Base-by-base conservation (phyloP, 2,329 filamentous ascomycete genomes). In the Coniochaeta hoffmannii region DNA sequence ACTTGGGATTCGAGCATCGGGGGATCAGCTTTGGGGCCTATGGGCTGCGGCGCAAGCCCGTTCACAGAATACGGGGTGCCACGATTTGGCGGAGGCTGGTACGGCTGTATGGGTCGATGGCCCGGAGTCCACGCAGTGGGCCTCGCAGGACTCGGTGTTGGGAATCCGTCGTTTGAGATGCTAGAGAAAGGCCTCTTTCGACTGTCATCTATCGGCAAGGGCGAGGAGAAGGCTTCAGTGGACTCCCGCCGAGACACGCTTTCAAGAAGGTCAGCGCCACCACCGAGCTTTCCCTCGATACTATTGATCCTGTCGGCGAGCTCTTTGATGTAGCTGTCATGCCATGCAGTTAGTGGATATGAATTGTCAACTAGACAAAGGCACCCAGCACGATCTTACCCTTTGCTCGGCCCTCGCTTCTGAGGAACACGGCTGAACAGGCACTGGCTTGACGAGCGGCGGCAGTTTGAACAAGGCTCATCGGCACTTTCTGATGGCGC, bases 321-420 rank as follows among this genome's bases (percentile, higher is more conserved):
- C 69, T 96, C 90, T 68, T 95, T 96, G 68, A 96, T 96, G 64
- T 96, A 96, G 15, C 86, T 89, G 64, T 46, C 22, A 28, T 15
- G 22, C 12, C 36, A 22, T 6, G 22, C 12, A 11, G 15, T 46
- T 28, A 46, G 41, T 19, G 32, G 34, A 30, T 57, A 53, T 58
- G 58, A 55, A n/a, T n/a, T n/a, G n/a, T 55, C 59, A 41, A 19
- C 17, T n/a, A n/a, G 28, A 53, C 22, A 56, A 30, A 50, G n/a
- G 17, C 57, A 8, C 32, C 56, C 10, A 32, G 67, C 49, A 67
- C 15, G 14, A 17, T 59, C 74, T 64, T 78, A 89, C 79, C 91
- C 91, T 80, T 96, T 96, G 66, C 88, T 94, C 2, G 91, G 90
- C 1, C 91, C 90, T 58, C 89, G 81, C 71, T 94, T 96, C 78